Evolutionary conservation across 345 rosid species (phyloP).

Genomic region (Pelargonium nanum): DNA sequence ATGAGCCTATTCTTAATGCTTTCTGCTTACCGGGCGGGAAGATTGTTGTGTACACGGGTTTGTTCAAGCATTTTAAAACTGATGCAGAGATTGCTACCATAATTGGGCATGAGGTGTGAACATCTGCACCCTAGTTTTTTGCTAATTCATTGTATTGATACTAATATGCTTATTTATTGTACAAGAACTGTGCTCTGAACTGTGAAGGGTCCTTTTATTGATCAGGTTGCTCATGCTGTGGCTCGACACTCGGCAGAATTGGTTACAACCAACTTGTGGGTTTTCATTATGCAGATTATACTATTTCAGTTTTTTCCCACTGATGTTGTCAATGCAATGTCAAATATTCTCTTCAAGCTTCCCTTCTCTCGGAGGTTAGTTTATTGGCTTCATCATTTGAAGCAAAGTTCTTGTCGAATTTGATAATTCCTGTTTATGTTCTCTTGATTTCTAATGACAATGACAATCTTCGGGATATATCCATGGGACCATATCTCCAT

Average conservation of each 20-base stretch:
- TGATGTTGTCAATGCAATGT: slow-evolving; percentile 68
- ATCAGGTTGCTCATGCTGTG: slow-evolving; percentile 85
- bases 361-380: slow-evolving; percentile 83
- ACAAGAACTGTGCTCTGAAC: not conserved
- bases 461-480: not conserved
- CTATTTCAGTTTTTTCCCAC: slow-evolving; percentile 72
- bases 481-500: not conserved
- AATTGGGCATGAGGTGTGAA: slow-evolving; percentile 73
- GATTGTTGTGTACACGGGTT: slow-evolving; percentile 80
- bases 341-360: slow-evolving; percentile 64
- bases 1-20: slow-evolving; percentile 69
- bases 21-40: slow-evolving; percentile 87
- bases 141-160: not conserved
- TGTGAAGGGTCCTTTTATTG: slow-evolving; percentile 10
- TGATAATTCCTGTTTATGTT: not conserved
- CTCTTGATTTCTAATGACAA: not conserved
- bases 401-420: not conserved
- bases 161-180: not conserved
- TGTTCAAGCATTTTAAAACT: slow-evolving; percentile 57
- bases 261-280: slow-evolving; percentile 69
- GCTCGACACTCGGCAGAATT: slow-evolving; percentile 75
- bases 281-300: slow-evolving; percentile 54
- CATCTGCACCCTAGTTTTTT: not conserved
- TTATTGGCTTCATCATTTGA: not conserved
- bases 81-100: slow-evolving; percentile 90